Conservation (phyloP, 225 moss, liverwort and hornwort species). For the Rhytidiadelphus loreus region DNA sequence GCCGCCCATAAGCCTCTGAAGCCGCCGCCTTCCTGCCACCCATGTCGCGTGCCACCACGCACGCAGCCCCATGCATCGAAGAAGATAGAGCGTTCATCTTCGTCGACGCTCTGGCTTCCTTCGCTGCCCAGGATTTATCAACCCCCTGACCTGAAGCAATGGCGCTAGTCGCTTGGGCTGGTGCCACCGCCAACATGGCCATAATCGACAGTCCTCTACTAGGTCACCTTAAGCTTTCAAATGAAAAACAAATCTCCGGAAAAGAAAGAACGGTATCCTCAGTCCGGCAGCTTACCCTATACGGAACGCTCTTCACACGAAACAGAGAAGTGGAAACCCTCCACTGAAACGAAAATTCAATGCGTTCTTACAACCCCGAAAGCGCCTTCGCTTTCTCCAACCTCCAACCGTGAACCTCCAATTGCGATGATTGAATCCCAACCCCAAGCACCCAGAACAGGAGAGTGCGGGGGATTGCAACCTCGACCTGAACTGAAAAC, state of each 20-base stretch:
- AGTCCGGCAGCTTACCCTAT: not conserved
- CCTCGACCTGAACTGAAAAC: not conserved
- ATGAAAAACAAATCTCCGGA: not conserved
- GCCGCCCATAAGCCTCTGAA: not conserved
- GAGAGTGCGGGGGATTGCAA: not conserved
- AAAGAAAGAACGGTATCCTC: not conserved
- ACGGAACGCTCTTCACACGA: not conserved
- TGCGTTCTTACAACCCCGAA: not conserved
- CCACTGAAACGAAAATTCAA: not conserved
- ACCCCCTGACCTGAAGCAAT: not conserved
- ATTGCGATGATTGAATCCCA: not conserved
- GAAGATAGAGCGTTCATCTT: not conserved
- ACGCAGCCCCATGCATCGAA: constrained; percentile 1
- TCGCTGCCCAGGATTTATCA: not conserved
- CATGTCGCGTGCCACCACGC: not conserved
- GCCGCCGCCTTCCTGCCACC: not conserved
- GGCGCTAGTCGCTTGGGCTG: not conserved
- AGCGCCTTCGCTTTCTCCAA: not conserved
- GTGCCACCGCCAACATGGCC: constrained; percentile 21
- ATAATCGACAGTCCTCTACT: not conserved
- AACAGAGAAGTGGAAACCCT: not conserved
- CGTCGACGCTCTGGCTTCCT: not conserved
- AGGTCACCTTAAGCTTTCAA: not conserved
- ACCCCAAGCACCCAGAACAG: not conserved
- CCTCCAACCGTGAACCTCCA: not conserved